Base-by-base conservation (phyloP, 768 basidiomycete species). In the Russula sp. region DNA sequence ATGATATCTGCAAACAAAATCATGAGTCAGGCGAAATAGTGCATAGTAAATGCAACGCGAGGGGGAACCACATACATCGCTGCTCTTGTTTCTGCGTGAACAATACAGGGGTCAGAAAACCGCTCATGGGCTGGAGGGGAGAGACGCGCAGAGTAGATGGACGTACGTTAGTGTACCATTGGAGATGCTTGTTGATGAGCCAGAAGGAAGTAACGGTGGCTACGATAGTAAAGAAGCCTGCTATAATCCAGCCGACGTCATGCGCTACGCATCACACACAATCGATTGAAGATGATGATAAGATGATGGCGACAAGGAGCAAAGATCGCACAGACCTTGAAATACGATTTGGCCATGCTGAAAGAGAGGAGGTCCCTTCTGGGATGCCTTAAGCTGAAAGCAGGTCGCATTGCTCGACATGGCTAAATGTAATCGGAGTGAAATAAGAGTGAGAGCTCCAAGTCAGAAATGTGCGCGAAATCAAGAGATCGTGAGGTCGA, bases 181-280 rank as follows among this genome's bases (percentile, higher is more conserved):
- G 75, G 13, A 90, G 74, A 71, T 91, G 88, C 70, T 85, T 85
- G 70, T 76, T 74, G 50, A 91, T 83, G n/a, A 90, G 77, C 88
- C 88, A 90, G 63, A 82, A 77, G 0, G 87, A 88, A n/a, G 76
- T 74, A 20, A 76, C 70, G 5, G 78, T 78, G 3, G 87, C 80
- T 35, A 85, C 66, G 10, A 83, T 42, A 2, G 85, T 79, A 70
- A 88, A 84, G 61, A 78, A 75, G 3, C 83, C 83, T 43, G 81
- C 76, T 35, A 87, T 70, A 45, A 88, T 79, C 87, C 87, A 89
- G 0, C 88, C 88, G 61, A 87, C 84, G 75, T 86, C 81, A 66
- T 85, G 82, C 11, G 79, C 85, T 84, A 55, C 41, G n/a, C 41
- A 7, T n/a, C 9, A 39, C 16, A 13, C 16, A 8, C 22, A 42